Conservation (phyloP, 345 rosid genomes). For the Firmiana major region DNA sequence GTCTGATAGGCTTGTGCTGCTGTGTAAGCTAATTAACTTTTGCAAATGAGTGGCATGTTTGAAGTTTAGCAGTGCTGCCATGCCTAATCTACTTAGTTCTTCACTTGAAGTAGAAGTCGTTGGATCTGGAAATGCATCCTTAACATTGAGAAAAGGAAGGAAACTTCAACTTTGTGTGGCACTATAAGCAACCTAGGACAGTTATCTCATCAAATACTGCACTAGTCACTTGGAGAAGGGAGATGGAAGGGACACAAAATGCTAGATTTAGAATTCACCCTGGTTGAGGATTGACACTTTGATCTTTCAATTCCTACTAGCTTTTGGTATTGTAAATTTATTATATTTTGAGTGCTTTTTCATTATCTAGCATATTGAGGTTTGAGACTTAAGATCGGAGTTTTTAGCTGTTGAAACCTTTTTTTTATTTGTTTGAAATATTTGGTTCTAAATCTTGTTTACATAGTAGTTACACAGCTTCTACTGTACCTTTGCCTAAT, state of each 20-base stretch:
- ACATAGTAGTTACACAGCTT: background rate
- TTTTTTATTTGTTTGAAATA: background rate
- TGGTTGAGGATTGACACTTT: background rate
- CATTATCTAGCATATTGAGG: background rate
- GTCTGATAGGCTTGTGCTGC: background rate
- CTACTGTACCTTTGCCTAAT: background rate
- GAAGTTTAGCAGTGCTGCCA: background rate
- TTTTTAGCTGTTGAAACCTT: background rate
- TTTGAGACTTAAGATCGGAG: background rate
- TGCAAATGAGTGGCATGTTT: background rate
- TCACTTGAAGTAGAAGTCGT: background rate
- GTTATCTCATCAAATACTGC: background rate
- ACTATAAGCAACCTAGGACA: background rate
- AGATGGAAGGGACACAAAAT: background rate
- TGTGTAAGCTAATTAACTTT: background rate
- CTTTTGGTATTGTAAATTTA: background rate
- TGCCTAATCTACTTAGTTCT: background rate
- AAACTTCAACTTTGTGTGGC: background rate
- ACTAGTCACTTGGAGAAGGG: background rate
- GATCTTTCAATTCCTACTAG: background rate
- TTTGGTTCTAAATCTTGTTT: slow-evolving; percentile 3
- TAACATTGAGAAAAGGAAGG: background rate
- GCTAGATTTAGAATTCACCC: background rate
- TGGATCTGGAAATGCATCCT: background rate
- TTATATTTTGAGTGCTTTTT: background rate